These are phyloP conservation scores for Termitomyces sp. DNA, from an alignment of 768 basidiomycete species.

Conservation along the genomic window DNA sequence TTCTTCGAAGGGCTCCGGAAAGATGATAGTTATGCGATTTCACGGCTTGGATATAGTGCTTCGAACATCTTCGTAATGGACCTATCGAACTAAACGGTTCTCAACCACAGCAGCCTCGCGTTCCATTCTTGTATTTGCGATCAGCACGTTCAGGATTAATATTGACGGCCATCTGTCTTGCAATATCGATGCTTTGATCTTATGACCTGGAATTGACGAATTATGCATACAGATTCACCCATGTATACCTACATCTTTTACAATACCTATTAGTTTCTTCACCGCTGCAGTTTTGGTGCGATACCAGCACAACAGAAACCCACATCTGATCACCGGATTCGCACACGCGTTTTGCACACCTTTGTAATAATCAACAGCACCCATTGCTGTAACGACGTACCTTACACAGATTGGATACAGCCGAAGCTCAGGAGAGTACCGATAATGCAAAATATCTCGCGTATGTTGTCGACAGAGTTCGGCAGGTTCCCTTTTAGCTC, in stretches of 20 bases:
- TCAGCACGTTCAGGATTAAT: background rate
- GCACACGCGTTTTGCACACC: background rate
- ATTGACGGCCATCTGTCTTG: background rate
- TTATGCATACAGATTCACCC: background rate
- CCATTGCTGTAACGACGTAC: background rate
- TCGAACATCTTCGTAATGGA: conserved; percentile 79
- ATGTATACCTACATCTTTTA: background rate
- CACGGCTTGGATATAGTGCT: conserved; percentile 71
- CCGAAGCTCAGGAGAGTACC: background rate
- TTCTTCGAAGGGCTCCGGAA: conserved; percentile 65
- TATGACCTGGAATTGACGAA: background rate
- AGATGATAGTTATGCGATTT: conserved; percentile 55
- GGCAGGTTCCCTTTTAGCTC: too few species aligned
- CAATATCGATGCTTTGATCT: background rate
- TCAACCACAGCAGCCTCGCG: background rate
- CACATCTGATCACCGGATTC: background rate
- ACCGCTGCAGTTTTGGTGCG: too few species aligned
- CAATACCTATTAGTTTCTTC: background rate
- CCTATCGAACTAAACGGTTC: conserved; percentile 37
- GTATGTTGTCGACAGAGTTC: too few species aligned
- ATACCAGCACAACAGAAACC: background rate
- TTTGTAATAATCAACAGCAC: background rate
- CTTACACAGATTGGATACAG: too few species aligned
- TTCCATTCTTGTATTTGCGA: background rate
- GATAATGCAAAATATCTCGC: background rate